phyloP scores from a whole-genome alignment of 306 rosid genomes.

The Dicorynia guianensis region DNA sequence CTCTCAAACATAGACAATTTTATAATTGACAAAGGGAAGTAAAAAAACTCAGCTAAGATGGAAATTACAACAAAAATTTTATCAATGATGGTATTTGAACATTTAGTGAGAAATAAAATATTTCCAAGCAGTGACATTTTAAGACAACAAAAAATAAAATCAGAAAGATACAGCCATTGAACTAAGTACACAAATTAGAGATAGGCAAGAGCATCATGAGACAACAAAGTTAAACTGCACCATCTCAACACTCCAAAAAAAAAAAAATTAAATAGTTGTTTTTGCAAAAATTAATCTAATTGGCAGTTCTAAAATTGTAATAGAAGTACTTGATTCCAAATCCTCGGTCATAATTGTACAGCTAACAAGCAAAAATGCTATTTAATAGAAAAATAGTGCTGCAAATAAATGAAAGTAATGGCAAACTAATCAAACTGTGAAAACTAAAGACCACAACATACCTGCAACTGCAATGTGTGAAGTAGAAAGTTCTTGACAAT shows the following conservation, averaged over 20 bases:
- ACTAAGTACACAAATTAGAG: background rate
- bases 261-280: background rate
- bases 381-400: background rate
- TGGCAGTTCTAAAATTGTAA: constrained; percentile 21
- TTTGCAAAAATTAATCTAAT: constrained; percentile 1
- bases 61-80: background rate
- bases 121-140: constrained; percentile 16
- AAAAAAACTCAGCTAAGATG: constrained; percentile 12
- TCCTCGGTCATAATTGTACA: background rate
- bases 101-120: constrained; percentile 4
- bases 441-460: constrained; percentile 33
- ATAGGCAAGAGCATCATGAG: background rate
- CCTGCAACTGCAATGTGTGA: constrained; percentile 91
- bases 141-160: constrained; percentile 25
- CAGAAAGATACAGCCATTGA: constrained; percentile 21
- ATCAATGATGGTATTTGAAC: constrained; percentile 8
- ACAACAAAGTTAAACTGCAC: constrained; percentile 15
- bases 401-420: constrained; percentile 16
- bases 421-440: constrained; percentile 31
- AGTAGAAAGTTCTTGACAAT: constrained; percentile 89
- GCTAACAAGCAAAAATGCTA: background rate
- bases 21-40: background rate
- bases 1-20: background rate
- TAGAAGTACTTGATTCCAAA: background rate
- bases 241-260: background rate